A percentile compares a stretch with the other conserved stretches of the same genome.
phyloP scores from a whole-genome alignment of 176 grass and related monocot genomes.

The Eragrostis curvula region DNA sequence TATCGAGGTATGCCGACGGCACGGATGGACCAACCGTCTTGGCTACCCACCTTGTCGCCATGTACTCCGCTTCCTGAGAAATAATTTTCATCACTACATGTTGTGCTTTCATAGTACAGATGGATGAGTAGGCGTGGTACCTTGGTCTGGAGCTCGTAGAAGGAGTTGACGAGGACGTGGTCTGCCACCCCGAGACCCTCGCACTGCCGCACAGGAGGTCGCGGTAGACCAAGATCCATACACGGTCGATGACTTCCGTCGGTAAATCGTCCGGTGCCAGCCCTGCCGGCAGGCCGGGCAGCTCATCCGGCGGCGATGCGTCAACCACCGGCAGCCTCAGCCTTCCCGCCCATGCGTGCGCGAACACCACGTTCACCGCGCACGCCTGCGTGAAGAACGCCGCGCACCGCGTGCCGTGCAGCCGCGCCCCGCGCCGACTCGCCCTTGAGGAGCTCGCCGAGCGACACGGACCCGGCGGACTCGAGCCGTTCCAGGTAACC shows the following conservation, averaged over 20 bases:
- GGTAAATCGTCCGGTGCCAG: slow-evolving; percentile 48
- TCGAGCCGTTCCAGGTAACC: slow-evolving; percentile 57
- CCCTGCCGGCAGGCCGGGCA: slow-evolving; percentile 45
- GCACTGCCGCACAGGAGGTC: slow-evolving; percentile 60
- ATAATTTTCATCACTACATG: too few species aligned
- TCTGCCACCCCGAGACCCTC: slow-evolving; percentile 47
- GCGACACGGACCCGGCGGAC: slow-evolving; percentile 43
- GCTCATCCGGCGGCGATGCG: not conserved
- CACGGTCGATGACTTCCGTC: slow-evolving; percentile 28
- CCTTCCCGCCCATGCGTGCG: slow-evolving; percentile 41
- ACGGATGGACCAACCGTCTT: slow-evolving; percentile 38
- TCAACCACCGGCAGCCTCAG: slow-evolving; percentile 20
- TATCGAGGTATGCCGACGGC: slow-evolving; percentile 44
- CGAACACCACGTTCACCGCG: slow-evolving; percentile 54
- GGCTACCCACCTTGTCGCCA: slow-evolving; percentile 10
- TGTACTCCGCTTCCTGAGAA: slow-evolving; percentile 38
- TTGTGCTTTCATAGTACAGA: too few species aligned
- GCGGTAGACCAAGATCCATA: slow-evolving; percentile 5
- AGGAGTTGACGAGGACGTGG: slow-evolving; percentile 69
- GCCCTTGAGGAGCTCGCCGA: slow-evolving; percentile 51
- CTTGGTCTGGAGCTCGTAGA: slow-evolving; percentile 60
- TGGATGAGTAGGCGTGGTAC: not conserved
- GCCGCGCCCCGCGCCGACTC: slow-evolving; percentile 59
- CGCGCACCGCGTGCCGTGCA: slow-evolving; percentile 9
- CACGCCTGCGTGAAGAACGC: slow-evolving; percentile 71